Evolutionary conservation across 768 basidiomycete genomes (phyloP).

Genomic region (Coprinopsis strossmayeri): DNA sequence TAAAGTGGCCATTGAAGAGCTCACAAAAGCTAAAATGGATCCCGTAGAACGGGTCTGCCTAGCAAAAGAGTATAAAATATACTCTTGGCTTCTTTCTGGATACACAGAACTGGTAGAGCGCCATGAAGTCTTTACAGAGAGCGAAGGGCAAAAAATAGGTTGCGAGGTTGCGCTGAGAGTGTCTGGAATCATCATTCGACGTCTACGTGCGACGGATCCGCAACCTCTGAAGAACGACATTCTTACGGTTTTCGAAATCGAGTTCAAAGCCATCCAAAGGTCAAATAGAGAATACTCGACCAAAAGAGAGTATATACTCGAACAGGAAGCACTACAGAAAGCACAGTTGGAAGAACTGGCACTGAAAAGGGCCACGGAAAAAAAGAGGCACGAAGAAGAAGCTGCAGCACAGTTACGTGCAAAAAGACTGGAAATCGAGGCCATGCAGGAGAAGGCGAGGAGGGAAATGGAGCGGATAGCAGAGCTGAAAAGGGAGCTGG

Average conservation of each 20-base stretch:
- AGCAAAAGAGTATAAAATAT: slow-evolving; percentile 23
- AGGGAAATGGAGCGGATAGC: neutral
- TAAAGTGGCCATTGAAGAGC: slow-evolving; percentile 19
- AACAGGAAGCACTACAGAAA: neutral
- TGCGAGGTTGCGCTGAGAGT: slow-evolving; percentile 18
- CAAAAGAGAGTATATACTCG: no score
- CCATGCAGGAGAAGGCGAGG: neutral
- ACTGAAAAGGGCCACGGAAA: no score
- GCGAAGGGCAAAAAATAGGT: slow-evolving; percentile 24
- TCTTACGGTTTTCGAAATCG: neutral
- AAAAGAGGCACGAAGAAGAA: neutral
- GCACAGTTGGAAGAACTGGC: neutral
- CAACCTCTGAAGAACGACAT: neutral
- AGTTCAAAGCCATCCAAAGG: no score
- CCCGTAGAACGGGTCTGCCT: slow-evolving; percentile 23
- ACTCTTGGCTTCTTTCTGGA: slow-evolving; percentile 26
- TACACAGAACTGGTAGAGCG: slow-evolving; percentile 20
- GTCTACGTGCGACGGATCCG: neutral
- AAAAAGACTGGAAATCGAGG: neutral
- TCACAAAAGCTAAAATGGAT: slow-evolving; percentile 14
- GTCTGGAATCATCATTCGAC: slow-evolving; percentile 6
- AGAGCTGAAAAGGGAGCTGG: neutral
- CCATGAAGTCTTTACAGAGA: slow-evolving; percentile 15
- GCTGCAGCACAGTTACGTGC: no score
- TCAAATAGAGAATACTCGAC: no score